These are phyloP conservation scores for Priceomyces carsonii DNA, from an alignment of 805 yeast species.

Conservation along the genomic window DNA sequence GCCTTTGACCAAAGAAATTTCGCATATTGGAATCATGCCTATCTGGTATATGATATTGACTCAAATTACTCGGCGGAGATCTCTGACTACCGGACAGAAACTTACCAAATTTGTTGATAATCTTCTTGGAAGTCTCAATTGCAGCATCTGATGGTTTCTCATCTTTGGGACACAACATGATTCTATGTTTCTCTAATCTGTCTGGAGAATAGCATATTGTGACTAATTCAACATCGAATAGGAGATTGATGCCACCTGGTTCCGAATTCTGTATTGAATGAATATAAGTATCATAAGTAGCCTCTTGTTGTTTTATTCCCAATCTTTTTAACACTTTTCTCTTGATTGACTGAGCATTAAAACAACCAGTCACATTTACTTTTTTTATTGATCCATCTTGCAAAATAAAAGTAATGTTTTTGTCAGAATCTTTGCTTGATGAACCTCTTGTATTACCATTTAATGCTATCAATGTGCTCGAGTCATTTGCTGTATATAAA, in stretches of 20 bases:
- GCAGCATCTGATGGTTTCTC: slow-evolving; percentile 67
- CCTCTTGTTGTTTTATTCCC: slow-evolving; percentile 45
- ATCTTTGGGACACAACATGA: slow-evolving; percentile 63
- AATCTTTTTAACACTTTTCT: slow-evolving; percentile 62
- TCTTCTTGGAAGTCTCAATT: slow-evolving; percentile 52
- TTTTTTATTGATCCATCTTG: slow-evolving; percentile 71
- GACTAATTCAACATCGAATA: slow-evolving; percentile 79
- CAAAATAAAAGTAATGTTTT: slow-evolving; percentile 63
- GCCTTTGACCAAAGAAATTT: slow-evolving; percentile 80
- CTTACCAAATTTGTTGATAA: slow-evolving; percentile 33
- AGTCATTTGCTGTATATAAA: slow-evolving; percentile 6
- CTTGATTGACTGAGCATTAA: slow-evolving; percentile 77
- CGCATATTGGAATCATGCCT: slow-evolving; percentile 28
- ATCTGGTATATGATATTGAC: slow-evolving; percentile 25
- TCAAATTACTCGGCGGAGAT: slow-evolving; percentile 12
- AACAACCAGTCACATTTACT: slow-evolving; percentile 76
- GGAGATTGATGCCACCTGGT: slow-evolving; percentile 32
- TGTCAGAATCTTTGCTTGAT: slow-evolving; percentile 22
- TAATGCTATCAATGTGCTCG: slow-evolving; percentile 5
- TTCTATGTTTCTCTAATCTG: slow-evolving; percentile 66
- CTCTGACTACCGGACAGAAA: slow-evolving; percentile 18
- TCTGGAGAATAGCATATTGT: slow-evolving; percentile 79
- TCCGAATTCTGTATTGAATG: slow-evolving; percentile 32
- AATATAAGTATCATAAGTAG: slow-evolving; percentile 63
- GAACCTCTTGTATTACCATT: background rate